Evolutionary conservation across 352 stramenopile species (phyloP).

Genomic region (Phytopythium kandeliae): DNA sequence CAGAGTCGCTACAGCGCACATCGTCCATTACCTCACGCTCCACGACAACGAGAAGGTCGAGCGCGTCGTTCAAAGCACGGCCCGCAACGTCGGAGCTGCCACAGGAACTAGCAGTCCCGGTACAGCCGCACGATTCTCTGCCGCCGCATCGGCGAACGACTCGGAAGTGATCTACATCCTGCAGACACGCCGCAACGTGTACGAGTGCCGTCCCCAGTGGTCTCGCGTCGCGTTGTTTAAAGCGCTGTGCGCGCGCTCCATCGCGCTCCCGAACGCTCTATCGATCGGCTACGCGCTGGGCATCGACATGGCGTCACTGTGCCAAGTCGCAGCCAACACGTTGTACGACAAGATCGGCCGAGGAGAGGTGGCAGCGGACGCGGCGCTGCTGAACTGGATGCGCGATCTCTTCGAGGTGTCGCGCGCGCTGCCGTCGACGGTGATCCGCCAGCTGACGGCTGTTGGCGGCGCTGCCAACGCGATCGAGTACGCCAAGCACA

Average conservation of each 20-base stretch:
- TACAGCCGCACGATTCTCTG: conserved; percentile 6
- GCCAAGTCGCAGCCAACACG: conserved; percentile 77
- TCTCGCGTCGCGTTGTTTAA: conserved; percentile 77
- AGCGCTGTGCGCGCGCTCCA: conserved; percentile 45
- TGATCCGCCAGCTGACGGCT: conserved; percentile 57
- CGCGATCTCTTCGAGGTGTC: conserved; percentile 71
- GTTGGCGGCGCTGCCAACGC: conserved; percentile 46
- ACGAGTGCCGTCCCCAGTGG: conserved; percentile 84
- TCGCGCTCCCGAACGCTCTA: conserved; percentile 60
- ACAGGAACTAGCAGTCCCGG: conserved; percentile 8
- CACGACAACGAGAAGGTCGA: conserved; percentile 73
- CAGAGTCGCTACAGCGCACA: conserved; percentile 46
- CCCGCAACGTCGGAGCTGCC: conserved; percentile 9
- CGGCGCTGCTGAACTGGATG: conserved; percentile 50
- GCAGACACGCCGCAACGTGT: conserved; percentile 77
- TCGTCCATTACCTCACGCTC: conserved; percentile 76
- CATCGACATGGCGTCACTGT: conserved; percentile 85
- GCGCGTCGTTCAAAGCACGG: conserved; percentile 60
- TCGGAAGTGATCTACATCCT: conserved; percentile 78
- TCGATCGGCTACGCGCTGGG: conserved; percentile 82
- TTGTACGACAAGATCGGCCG: conserved; percentile 42
- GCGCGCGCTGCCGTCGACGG: conserved; percentile 53
- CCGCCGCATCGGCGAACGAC: conserved; percentile 12
- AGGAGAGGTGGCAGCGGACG: conserved; percentile 16
- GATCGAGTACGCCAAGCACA: conserved; percentile 54